phyloP scores from a whole-genome alignment of 768 basidiomycete genomes.

The Suillus spraguei region DNA sequence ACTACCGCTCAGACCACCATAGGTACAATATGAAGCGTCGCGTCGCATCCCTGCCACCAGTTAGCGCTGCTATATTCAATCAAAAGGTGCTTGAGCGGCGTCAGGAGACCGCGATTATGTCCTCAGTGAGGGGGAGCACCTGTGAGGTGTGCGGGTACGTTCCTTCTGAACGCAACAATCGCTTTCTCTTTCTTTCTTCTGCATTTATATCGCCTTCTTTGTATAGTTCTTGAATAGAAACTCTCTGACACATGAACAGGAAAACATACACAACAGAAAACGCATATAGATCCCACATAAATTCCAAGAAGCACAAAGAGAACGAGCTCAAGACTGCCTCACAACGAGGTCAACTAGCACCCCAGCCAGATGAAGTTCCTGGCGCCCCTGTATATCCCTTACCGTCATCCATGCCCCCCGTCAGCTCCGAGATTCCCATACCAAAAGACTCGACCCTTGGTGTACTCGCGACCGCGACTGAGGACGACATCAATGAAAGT shows the following conservation, averaged over 20 bases:
- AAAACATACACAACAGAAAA: constrained; percentile 91
- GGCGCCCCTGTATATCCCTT: constrained; percentile 18
- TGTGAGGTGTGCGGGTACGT: constrained; percentile 88
- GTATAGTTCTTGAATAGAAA: neutral
- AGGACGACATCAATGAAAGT: constrained; percentile 51
- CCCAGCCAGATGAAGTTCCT: constrained; percentile 18
- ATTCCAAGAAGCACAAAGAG: constrained; percentile 89
- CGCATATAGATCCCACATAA: constrained; percentile 84
- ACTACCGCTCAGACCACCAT: constrained; percentile 95
- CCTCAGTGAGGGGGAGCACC: constrained; percentile 56
- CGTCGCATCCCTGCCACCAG: constrained; percentile 86
- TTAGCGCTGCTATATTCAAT: constrained; percentile 77
- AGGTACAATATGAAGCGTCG: constrained; percentile 98
- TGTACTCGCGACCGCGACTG: constrained; percentile 41
- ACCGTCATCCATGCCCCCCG: constrained; percentile 10
- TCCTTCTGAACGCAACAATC: constrained; percentile 4
- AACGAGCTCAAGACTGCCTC: constrained; percentile 55
- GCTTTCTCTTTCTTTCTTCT: neutral
- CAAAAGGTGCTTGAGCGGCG: constrained; percentile 84
- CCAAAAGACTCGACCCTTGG: constrained; percentile 24
- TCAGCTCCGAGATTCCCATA: constrained; percentile 6
- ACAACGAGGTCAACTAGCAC: constrained; percentile 13
- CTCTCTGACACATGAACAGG: constrained; percentile 40
- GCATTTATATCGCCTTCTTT: constrained; percentile 7
- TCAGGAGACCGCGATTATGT: constrained; percentile 71